phyloP scores from a whole-genome alignment of 2,329 filamentous ascomycete genomes.

The Ceratocystis eucalypticola region DNA sequence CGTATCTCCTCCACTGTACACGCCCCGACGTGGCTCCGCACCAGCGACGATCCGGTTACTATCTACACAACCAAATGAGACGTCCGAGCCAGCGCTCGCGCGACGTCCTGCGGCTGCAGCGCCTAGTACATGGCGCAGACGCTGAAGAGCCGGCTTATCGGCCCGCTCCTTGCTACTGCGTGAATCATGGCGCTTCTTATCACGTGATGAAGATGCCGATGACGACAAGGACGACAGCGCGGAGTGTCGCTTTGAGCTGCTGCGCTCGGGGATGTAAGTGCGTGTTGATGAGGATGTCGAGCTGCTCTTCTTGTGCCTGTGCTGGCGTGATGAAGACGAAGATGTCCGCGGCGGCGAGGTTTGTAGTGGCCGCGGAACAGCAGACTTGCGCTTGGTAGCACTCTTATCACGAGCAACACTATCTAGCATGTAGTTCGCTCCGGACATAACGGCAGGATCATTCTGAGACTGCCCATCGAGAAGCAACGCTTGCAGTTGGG shows the following conservation, averaged over 20 bases:
- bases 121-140: background rate
- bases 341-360: background rate
- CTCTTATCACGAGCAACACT: background rate
- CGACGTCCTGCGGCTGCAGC: background rate
- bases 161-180: background rate
- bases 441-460: background rate
- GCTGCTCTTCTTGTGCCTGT: background rate
- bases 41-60: constrained; percentile 13
- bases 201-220: background rate
- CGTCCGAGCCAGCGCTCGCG: constrained; percentile 2
- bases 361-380: constrained; percentile 2
- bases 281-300: background rate
- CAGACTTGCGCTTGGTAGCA: background rate
- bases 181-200: background rate
- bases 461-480: background rate
- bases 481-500: background rate
- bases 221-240: background rate
- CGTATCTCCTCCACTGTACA: background rate
- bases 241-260: background rate
- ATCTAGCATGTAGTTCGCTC: background rate
- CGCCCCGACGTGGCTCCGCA: background rate
- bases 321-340: background rate
- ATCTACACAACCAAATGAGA: constrained; percentile 18
- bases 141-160: background rate
- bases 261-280: background rate